Evolutionary conservation across 176 grass and related monocot species (phyloP).

Genomic region (Metroxylon sagu): DNA sequence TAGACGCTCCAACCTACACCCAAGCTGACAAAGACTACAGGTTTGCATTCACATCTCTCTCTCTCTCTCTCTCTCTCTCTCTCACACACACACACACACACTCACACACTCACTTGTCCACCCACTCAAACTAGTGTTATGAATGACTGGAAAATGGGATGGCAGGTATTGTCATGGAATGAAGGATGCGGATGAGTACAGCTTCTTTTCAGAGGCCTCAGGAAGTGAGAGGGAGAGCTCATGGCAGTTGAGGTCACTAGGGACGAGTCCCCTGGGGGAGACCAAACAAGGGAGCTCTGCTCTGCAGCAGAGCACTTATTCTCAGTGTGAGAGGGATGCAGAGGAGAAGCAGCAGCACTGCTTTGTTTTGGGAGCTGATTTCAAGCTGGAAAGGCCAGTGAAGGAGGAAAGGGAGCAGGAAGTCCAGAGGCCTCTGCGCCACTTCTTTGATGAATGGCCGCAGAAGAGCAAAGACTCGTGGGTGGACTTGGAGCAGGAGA

Average conservation of each 20-base stretch:
- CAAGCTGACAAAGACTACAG: conserved; percentile 31
- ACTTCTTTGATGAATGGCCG: conserved; percentile 85
- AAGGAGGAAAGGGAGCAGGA: conserved; percentile 5
- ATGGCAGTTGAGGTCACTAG: conserved; percentile 80
- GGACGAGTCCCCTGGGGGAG: conserved; percentile 22
- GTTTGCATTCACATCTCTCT: not conserved
- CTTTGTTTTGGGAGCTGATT: conserved; percentile 68
- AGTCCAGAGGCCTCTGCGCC: conserved; percentile 60
- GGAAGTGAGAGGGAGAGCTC: conserved; percentile 46
- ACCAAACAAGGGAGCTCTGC: no score
- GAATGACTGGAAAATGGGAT: conserved; percentile 5
- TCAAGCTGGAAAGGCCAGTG: conserved; percentile 56
- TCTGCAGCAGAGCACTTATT: not conserved
- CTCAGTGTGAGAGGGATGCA: not conserved
- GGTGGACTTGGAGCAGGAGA: conserved; percentile 40
- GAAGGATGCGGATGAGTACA: conserved; percentile 62
- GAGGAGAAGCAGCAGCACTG: conserved; percentile 77
- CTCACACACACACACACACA: not conserved
- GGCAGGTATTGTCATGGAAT: conserved; percentile 47
- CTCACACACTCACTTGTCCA: no score
- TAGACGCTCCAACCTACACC: conserved; percentile 38
- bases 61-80: no score
- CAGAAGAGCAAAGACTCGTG: conserved; percentile 56
- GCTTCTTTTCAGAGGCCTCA: conserved; percentile 55
- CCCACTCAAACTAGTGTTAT: not conserved